Evolutionary conservation across 257 asterid genomes (phyloP).

Genomic region (Ilex asprella): DNA sequence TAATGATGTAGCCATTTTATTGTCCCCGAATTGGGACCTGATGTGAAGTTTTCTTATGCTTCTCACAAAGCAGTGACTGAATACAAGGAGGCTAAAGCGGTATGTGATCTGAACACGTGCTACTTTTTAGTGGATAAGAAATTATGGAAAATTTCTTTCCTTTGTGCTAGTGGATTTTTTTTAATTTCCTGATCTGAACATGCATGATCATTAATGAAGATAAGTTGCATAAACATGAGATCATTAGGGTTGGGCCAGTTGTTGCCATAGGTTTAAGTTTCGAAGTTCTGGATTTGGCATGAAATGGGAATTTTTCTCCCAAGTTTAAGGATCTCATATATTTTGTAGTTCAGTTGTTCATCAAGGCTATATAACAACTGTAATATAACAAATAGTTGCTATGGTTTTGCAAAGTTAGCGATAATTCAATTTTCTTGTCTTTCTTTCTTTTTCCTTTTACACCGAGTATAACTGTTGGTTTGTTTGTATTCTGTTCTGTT

Average conservation of each 20-base stretch:
- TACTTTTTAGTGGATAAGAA: background rate
- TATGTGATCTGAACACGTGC: constrained; percentile 10
- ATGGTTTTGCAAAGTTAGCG: too few relatives aligned
- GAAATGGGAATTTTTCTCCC: too few relatives aligned
- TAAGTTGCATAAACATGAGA: background rate
- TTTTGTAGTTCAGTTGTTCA: too few relatives aligned
- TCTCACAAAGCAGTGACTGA: constrained; percentile 33
- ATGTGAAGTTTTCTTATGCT: constrained; percentile 26
- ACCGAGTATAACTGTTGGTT: background rate
- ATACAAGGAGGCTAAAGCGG: constrained; percentile 30
- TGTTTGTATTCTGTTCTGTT: background rate
- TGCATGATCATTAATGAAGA: background rate
- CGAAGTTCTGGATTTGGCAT: background rate
- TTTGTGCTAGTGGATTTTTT: too few relatives aligned
- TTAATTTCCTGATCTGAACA: background rate
- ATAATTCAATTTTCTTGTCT: background rate
- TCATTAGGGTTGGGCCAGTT: background rate
- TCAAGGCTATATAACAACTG: too few relatives aligned
- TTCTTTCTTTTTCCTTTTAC: background rate
- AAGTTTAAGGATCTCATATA: too few relatives aligned
- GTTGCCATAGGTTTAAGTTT: too few relatives aligned
- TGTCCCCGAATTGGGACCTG: constrained; percentile 32
- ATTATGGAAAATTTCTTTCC: background rate
- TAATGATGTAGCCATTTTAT: constrained; percentile 31
- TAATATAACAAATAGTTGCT: too few relatives aligned